Base-by-base conservation (phyloP, 2,329 filamentous ascomycete genomes). In the Stenocarpella maydis region DNA sequence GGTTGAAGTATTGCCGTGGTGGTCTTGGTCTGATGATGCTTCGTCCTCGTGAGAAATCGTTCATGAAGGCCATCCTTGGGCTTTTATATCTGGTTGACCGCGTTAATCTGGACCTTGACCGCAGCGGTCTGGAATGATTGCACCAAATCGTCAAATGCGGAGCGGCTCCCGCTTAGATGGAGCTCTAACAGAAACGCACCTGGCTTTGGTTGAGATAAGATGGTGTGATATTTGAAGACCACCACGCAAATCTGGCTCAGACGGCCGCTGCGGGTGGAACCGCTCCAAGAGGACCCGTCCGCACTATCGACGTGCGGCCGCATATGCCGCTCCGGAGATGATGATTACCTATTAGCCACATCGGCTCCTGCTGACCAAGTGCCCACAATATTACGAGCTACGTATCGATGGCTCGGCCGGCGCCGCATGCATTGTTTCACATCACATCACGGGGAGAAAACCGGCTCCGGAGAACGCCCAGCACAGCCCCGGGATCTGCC, bases 241-340 rank as follows among this genome's bases (percentile, higher is more conserved):
- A 17, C 39, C 1, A 8, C 2, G 14, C 28, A 31, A 37, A 10
- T 39, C 17, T 19, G 7, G 9, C 10, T 21, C 26, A 54, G 49
- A 53, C 66, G 66, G 58, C 58, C 67, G 49, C 67, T 19, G 28
- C 28, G 60, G 63, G 60, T 31, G 41, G 60, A 31, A 24, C 26
- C 28, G 15, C 21, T 5, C 37, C 54, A 43, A 28, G 54, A 21
- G 37, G 43, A 19, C n/a, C 28, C 37, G 47, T 43, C 10, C 19
- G 37, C 19, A 10, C 17, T 28, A 28, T 50, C 54, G 34, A 17
- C 24, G 39, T 70, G 68, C 65, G 68, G 64, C 65, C 55, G 68
- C 64, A 54, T 34, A 24, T 24, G 24, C 68, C 55, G 68, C 65
- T 19, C 50, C 68, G 24, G 63, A 43, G 4, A 2, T 37, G 14